These are phyloP conservation scores for Exophiala viscosa DNA, from an alignment of 2,329 filamentous ascomycete genomes.

Conservation along the genomic window DNA sequence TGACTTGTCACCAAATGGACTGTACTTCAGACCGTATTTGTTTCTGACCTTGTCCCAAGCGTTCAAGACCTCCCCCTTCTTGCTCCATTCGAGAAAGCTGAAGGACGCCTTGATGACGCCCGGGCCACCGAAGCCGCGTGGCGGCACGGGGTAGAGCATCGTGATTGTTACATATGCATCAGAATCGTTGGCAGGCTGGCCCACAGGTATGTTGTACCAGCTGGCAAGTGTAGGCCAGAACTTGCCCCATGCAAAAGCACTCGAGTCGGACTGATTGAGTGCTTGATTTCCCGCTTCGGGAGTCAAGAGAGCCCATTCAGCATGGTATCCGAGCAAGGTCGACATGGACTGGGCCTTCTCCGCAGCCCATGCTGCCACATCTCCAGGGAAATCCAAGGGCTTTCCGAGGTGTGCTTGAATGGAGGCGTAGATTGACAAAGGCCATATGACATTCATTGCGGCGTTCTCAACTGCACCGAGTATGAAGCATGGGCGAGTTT, in stretches of 20 bases:
- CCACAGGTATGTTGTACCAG: constrained; percentile 42
- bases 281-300: constrained; percentile 40
- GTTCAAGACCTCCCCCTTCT: constrained; percentile 39
- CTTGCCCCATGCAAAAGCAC: constrained; percentile 44
- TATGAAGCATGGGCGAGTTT: constrained; percentile 48
- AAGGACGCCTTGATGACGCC: constrained; percentile 39
- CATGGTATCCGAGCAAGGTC: constrained; percentile 47
- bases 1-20: constrained; percentile 12
- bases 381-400: constrained; percentile 44
- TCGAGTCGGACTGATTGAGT: constrained; percentile 49
- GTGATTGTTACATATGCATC: constrained; percentile 23
- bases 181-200: constrained; percentile 29
- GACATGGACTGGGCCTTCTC: constrained; percentile 34
- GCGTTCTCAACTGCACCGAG: constrained; percentile 48
- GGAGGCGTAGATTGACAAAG: constrained; percentile 48
- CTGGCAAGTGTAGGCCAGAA: constrained; percentile 47
- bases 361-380: constrained; percentile 43
- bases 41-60: constrained; percentile 45
- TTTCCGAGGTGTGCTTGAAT: constrained; percentile 42
- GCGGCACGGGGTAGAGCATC: constrained; percentile 15
- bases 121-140: constrained; percentile 35
- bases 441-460: constrained; percentile 48
- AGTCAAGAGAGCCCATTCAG: constrained; percentile 49
- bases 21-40: constrained; percentile 37
- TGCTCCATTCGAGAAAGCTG: constrained; percentile 46